These are phyloP conservation scores for Thielaviopsis musarum DNA, from an alignment of 2,329 filamentous ascomycete genomes.

Conservation along the genomic window DNA sequence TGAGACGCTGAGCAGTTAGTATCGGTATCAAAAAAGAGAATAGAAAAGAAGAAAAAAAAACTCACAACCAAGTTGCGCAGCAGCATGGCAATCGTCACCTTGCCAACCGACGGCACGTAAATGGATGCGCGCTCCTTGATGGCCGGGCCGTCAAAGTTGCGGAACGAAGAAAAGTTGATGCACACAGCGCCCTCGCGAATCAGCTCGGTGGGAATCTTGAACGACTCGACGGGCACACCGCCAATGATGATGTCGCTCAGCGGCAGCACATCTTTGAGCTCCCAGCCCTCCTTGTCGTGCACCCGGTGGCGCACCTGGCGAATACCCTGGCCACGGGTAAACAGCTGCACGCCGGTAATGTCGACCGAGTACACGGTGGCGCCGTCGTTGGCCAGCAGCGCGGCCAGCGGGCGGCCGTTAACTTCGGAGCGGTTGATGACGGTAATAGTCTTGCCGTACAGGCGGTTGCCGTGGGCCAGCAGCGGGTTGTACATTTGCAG, in stretches of 20 bases:
- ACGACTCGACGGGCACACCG: conserved; percentile 74
- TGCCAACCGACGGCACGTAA: conserved; percentile 92
- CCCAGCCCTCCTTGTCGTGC: conserved; percentile 64
- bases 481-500: conserved; percentile 94
- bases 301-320: conserved; percentile 76
- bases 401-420: conserved; percentile 81
- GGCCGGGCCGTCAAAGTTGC: conserved; percentile 73
- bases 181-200: conserved; percentile 88
- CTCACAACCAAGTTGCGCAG: conserved; percentile 39
- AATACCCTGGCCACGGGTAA: conserved; percentile 77
- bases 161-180: conserved; percentile 93
- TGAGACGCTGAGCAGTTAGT: conserved; percentile 28
- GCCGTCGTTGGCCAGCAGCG: conserved; percentile 87
- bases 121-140: conserved; percentile 94
- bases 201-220: conserved; percentile 73
- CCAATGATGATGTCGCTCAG: conserved; percentile 89
- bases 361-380: conserved; percentile 93
- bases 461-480: conserved; percentile 75
- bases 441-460: conserved; percentile 87
- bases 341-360: conserved; percentile 77
- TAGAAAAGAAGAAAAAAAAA: background rate
- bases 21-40: background rate
- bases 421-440: conserved; percentile 95
- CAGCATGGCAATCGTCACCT: conserved; percentile 88
- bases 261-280: conserved; percentile 63